Evolutionary conservation across 805 yeast species (phyloP).

Genomic region (Phaffomyces thermotolerans): DNA sequence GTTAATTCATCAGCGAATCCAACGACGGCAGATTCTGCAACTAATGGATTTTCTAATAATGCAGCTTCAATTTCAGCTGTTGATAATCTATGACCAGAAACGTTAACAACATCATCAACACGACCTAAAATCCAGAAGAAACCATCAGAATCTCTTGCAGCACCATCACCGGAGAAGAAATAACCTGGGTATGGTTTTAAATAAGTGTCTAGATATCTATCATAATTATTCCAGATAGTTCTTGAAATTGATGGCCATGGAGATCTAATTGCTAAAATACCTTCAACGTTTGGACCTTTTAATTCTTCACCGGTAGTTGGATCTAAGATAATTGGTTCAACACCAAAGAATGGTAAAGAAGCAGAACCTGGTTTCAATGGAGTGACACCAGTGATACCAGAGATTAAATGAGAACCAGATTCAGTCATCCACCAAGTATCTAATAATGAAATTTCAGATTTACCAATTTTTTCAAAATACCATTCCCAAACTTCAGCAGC

Average conservation of each 20-base stretch:
- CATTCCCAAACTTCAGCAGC: slow-evolving; percentile 86
- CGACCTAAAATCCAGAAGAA: slow-evolving; percentile 82
- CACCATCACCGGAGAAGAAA: slow-evolving; percentile 88
- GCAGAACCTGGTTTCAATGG: slow-evolving; percentile 86
- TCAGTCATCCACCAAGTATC: slow-evolving; percentile 92
- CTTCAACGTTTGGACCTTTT: slow-evolving; percentile 65
- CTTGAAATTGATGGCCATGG: slow-evolving; percentile 88
- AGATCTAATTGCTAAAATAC: slow-evolving; percentile 64
- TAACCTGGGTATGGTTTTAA: slow-evolving; percentile 74
- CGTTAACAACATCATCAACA: slow-evolving; percentile 85
- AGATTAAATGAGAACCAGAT: slow-evolving; percentile 72
- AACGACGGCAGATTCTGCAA: slow-evolving; percentile 77
- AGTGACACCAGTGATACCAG: slow-evolving; percentile 70
- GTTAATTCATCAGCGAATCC: slow-evolving; percentile 80
- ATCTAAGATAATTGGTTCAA: slow-evolving; percentile 64
- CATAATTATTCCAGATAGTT: slow-evolving; percentile 72
- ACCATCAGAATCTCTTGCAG: slow-evolving; percentile 79
- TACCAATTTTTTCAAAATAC: slow-evolving; percentile 69
- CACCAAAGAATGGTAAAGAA: slow-evolving; percentile 78
- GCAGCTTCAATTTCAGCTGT: slow-evolving; percentile 88
- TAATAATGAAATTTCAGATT: slow-evolving; percentile 57
- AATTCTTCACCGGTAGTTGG: slow-evolving; percentile 69
- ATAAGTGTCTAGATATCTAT: slow-evolving; percentile 73
- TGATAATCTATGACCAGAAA: slow-evolving; percentile 81
- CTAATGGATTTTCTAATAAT: slow-evolving; percentile 59